Conservation (phyloP, 2,329 filamentous ascomycete species). For the Echinosphaeria canescens region DNA sequence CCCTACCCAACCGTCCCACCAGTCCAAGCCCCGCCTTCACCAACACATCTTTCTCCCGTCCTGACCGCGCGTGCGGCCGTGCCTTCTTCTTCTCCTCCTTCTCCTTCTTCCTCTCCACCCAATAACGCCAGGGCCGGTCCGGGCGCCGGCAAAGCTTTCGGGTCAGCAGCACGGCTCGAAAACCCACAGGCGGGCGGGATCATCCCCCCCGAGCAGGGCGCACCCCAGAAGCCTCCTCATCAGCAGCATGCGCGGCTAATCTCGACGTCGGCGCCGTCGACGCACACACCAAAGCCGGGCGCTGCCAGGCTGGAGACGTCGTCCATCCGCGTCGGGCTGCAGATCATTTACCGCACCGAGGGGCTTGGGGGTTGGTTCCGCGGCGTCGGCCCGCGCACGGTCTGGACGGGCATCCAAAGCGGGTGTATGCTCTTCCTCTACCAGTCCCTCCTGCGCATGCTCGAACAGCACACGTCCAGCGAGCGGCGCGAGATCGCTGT, state of each 20-base stretch:
- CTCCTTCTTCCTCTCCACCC: background rate
- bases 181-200: background rate
- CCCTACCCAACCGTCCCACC: too few species aligned
- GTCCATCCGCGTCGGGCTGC: slow-evolving; percentile 66
- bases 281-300: slow-evolving; percentile 58
- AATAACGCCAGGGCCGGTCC: background rate
- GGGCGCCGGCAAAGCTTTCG: too few species aligned
- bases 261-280: slow-evolving; percentile 77
- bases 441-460: slow-evolving; percentile 61
- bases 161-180: too few species aligned
- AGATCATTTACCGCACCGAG: slow-evolving; percentile 76
- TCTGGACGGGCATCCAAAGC: slow-evolving; percentile 96
- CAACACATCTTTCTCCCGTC: too few species aligned
- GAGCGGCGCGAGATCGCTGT: slow-evolving; percentile 7
- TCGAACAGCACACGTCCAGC: slow-evolving; percentile 30
- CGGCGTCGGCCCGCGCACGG: slow-evolving; percentile 75
- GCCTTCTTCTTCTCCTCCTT: too few species aligned
- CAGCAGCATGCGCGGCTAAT: too few species aligned
- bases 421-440: slow-evolving; percentile 94
- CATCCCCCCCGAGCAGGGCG: too few species aligned
- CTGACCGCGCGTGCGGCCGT: too few species aligned
- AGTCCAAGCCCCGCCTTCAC: too few species aligned
- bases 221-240: too few species aligned
- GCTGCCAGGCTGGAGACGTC: slow-evolving; percentile 71
- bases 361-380: slow-evolving; percentile 82